Evolutionary conservation across 805 yeast species (phyloP), one percentile per base, ranked within the genome.

Genomic region (Soucietia sequanensis): DNA sequence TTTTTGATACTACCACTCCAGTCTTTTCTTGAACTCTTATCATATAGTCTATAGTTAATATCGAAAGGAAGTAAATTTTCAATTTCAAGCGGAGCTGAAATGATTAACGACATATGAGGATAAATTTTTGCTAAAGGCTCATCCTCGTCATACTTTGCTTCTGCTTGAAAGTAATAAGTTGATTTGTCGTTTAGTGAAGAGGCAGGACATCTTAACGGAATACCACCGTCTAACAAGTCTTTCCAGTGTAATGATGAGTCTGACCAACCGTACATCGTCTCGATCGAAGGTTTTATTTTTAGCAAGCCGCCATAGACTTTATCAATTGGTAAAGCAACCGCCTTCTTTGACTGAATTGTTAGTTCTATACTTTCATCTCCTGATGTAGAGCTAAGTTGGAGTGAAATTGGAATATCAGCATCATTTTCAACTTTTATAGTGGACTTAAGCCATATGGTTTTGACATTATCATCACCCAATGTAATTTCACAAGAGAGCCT

Each of bases 31-130:
- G 80, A 67, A 14, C 78, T 80, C 49, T 86, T 85, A 54, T 89
- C 93, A 56, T 83, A 84, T 10, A 93, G 68, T 37, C 84, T 68
- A 60, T 84, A 88, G 13, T 76, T 69, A 28, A 91, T 59, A 47
- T 86, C 95, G 52, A 75, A 84, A 0, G 99, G 98, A 32, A 95
- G 57, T 33, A 88, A 64, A 50, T 93, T 93, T 46, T 85, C 89
- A 38, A 93, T 69, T 46, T 85, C 86, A 30, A 93, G 60, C 0
- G 99, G 98, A 0, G 98, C 87, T 0, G 93, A 79, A 5, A 93
- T 62, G 4, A 80, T 72, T 16, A 93, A 62, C 6, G 69, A 73
- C 85, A 91, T 74, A 48, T 86, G 93, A 0, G 99, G 99, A 50
- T 87, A 95, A 1, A 85, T 72, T 38, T 72, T 68, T 0, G 85